These are phyloP conservation scores for Xanthoconium stramineum DNA, from an alignment of 768 basidiomycete genomes.

Conservation along the genomic window DNA sequence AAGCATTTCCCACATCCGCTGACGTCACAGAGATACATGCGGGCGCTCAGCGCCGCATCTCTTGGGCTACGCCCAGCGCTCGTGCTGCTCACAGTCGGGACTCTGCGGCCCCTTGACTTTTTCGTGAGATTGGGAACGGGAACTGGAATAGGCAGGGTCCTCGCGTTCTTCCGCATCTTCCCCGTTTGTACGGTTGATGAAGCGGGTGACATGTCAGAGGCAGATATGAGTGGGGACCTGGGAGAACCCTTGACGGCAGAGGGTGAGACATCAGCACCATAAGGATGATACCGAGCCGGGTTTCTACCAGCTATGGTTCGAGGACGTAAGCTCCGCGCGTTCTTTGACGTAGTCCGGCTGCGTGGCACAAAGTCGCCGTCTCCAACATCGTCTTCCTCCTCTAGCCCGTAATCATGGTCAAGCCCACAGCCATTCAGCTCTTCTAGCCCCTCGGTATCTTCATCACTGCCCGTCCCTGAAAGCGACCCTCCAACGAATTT, in stretches of 20 bases:
- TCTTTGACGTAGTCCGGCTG: constrained; percentile 35
- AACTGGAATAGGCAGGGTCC: constrained; percentile 51
- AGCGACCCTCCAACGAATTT: constrained; percentile 17
- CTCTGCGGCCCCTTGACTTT: constrained; percentile 65
- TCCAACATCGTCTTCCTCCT: constrained; percentile 29
- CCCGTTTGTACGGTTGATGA: constrained; percentile 23
- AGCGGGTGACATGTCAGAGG: constrained; percentile 27
- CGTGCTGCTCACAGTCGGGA: constrained; percentile 48
- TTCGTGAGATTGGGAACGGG: constrained; percentile 69
- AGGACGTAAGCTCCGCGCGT: constrained; percentile 36
- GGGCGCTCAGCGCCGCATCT: constrained; percentile 38
- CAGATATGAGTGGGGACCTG: constrained; percentile 31
- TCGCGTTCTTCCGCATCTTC: constrained; percentile 34
- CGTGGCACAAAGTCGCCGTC: constrained; percentile 35
- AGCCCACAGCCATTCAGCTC: constrained; percentile 20
- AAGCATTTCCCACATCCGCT: constrained; percentile 86
- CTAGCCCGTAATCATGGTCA: constrained; percentile 30
- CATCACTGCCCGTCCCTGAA: constrained; percentile 24
- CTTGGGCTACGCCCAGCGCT: constrained; percentile 28
- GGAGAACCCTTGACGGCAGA: constrained; percentile 31
- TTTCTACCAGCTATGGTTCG: constrained; percentile 33
- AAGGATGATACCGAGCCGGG: constrained; percentile 33
- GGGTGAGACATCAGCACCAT: constrained; percentile 26
- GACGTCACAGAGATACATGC: constrained; percentile 73
- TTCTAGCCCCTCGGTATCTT: constrained; percentile 27